Conservation (phyloP, 805 yeast genomes). For the Candida tallmaniae region DNA sequence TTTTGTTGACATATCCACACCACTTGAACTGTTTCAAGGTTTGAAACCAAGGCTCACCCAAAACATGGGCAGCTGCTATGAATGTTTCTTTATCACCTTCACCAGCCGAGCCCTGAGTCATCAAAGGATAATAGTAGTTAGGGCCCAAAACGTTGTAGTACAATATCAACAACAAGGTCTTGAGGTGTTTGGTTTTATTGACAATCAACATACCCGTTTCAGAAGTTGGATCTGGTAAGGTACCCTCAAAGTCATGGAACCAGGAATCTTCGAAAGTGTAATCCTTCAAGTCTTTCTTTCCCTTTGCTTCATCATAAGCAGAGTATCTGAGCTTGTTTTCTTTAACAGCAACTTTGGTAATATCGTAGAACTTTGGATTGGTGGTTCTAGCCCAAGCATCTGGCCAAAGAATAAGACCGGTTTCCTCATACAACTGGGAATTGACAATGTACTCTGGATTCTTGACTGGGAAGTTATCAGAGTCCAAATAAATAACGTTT, state of each 20-base stretch:
- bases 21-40: slow-evolving; percentile 39
- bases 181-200: slow-evolving; percentile 55
- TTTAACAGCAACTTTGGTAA: slow-evolving; percentile 37
- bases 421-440: slow-evolving; percentile 41
- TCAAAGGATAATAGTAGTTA: slow-evolving; percentile 57
- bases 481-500: slow-evolving; percentile 45
- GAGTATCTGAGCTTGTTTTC: slow-evolving; percentile 33
- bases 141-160: slow-evolving; percentile 70
- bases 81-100: slow-evolving; percentile 82
- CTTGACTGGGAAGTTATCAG: slow-evolving; percentile 45
- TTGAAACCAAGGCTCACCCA: slow-evolving; percentile 50
- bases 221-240: slow-evolving; percentile 62
- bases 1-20: slow-evolving; percentile 29
- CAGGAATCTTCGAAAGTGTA: slow-evolving; percentile 28
- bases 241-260: slow-evolving; percentile 58
- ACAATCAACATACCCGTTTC: slow-evolving; percentile 70
- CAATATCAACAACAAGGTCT: slow-evolving; percentile 52
- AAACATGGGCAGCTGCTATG: slow-evolving; percentile 58
- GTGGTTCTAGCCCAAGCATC: slow-evolving; percentile 71
- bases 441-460: slow-evolving; percentile 44
- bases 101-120: slow-evolving; percentile 72
- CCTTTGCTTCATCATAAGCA: slow-evolving; percentile 30
- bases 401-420: slow-evolving; percentile 58
- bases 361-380: slow-evolving; percentile 53
- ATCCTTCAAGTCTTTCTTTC: slow-evolving; percentile 18